Base-by-base conservation (phyloP, 2,329 filamentous ascomycete species). In the Pseudogymnoascus sp. region DNA sequence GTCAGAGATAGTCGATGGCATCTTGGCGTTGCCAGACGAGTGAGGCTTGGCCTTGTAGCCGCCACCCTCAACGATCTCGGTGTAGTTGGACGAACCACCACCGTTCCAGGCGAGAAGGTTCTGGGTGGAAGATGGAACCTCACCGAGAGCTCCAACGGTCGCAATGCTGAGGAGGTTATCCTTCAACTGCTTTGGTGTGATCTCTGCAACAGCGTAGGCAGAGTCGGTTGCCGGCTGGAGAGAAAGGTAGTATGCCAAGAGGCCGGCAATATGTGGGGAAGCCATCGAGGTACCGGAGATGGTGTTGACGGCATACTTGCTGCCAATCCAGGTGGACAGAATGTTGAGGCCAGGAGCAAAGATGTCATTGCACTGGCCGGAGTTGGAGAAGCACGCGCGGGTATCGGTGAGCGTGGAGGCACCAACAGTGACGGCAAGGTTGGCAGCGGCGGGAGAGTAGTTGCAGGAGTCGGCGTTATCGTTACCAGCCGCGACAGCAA, bases 351-450 rank as follows among this genome's bases (percentile, higher is more conserved):
- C 95, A 65, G 95, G 95, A 67, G 93, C 95, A 73, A 99, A 99
- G 83, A 99, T 96, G 79, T 99, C 95, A 76, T 93, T 96, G 86
- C 95, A 99, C 84, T 93, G 95, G 78, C 95, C 95, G 78, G 88
- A 97, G 90, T 99, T 99, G 86, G 96, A 99, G 88, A 99, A 99
- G 86, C 97, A 99, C 68, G 95, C 95, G 79, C 95, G 93, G 83
- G 91, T 91, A 75, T 99, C 95, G 73, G 89, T 86, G 65, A 99
- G 86, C 70, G 91, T 95, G 52, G 92, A 96, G 69, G 95, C 95
- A 78, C 93, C 96, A 67, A 99, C 95, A 64, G 95, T 99, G 76
- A 99, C 86, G 69, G 95, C 93, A 74, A 96, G 91, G 72, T 86
- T 83, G 70, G 96, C 92, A 67, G 93, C 90, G 72, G 95, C 96